A percentile compares a stretch with the other conserved stretches of the same genome.
Evolutionary conservation across 2,329 filamentous ascomycete species (phyloP).

Genomic region (Apiospora saccharicola): DNA sequence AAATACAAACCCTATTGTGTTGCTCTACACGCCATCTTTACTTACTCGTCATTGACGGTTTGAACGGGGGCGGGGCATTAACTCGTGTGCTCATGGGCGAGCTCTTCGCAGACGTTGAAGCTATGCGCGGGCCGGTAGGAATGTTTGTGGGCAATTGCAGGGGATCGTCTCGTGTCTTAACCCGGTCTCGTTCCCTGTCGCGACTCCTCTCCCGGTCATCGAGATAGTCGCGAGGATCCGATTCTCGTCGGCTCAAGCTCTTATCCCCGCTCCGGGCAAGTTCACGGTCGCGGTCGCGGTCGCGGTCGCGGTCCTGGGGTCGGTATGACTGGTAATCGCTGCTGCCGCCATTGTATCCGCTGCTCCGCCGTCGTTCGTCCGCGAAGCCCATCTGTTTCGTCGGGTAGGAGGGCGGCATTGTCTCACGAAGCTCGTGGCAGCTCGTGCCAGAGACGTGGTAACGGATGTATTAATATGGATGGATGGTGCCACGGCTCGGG

Average conservation of each 20-base stretch:
- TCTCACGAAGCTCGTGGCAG: conserved; percentile 3
- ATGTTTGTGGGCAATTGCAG: conserved; percentile 18
- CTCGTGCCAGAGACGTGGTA: background rate
- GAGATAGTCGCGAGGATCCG: background rate
- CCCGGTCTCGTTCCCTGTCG: background rate
- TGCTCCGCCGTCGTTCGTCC: background rate
- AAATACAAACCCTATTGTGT: background rate
- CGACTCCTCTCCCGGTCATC: conserved; percentile 2
- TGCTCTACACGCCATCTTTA: background rate
- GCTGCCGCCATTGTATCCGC: background rate
- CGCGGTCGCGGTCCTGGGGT: background rate
- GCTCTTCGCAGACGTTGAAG: background rate
- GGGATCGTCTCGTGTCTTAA: background rate
- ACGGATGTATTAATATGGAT: background rate
- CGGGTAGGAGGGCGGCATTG: conserved; percentile 2
- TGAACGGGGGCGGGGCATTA: background rate
- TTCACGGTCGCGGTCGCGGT: conserved; percentile 12
- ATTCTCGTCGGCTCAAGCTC: background rate
- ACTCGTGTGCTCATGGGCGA: background rate
- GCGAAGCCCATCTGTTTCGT: background rate
- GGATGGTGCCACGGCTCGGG: background rate
- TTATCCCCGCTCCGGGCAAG: background rate
- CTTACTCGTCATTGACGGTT: background rate
- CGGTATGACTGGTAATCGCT: background rate
- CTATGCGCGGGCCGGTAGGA: background rate